Evolutionary conservation across 345 rosid genomes (phyloP).

Genomic region (Populus pruinosa): DNA sequence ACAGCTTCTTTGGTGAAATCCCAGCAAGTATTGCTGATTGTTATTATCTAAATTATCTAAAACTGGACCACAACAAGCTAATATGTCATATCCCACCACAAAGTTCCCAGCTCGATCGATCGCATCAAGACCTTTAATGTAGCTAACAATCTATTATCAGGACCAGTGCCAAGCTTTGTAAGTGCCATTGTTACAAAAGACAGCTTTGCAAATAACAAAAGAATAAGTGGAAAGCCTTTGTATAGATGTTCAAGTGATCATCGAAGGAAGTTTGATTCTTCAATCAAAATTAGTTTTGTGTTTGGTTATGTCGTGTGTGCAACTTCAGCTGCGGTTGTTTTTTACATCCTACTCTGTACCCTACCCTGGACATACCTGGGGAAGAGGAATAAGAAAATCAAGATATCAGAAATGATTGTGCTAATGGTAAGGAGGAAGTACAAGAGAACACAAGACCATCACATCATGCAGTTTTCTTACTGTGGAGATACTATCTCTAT

Average conservation of each 20-base stretch:
- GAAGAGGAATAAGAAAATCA: not conserved
- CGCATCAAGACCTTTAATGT: slow-evolving; percentile 26
- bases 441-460: not conserved
- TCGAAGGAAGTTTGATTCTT: not conserved
- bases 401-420: not conserved
- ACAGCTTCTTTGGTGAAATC: slow-evolving; percentile 32
- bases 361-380: not conserved
- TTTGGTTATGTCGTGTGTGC: not conserved
- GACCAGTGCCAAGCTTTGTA: slow-evolving; percentile 16
- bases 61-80: slow-evolving; percentile 17
- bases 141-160: slow-evolving; percentile 21
- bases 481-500: too few relatives aligned
- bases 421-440: not conserved
- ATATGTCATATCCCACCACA: slow-evolving; percentile 20
- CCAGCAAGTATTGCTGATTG: slow-evolving; percentile 18
- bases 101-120: not conserved
- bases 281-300: not conserved
- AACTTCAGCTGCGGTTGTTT: not conserved
- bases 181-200: not conserved
- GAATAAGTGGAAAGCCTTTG: slow-evolving; percentile 26
- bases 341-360: not conserved
- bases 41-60: slow-evolving; percentile 15
- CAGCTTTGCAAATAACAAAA: slow-evolving; percentile 16
- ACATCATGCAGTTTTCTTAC: too few relatives aligned
- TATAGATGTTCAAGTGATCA: not conserved